Base-by-base conservation (phyloP, 768 basidiomycete species). In the Russula sp. region DNA sequence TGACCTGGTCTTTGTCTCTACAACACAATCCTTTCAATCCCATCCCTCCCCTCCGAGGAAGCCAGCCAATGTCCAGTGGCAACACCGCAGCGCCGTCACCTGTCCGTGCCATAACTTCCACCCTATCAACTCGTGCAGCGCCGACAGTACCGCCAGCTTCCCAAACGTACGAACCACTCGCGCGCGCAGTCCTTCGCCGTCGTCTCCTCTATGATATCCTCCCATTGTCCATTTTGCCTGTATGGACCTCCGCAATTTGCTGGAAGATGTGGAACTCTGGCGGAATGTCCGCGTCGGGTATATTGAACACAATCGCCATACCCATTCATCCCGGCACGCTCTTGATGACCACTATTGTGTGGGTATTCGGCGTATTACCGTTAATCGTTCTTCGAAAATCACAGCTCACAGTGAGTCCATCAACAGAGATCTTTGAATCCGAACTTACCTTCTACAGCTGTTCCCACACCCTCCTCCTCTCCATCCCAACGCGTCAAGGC, bases 111-210 rank as follows among this genome's bases (percentile, higher is more conserved):
- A 71, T 72, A 48, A 66, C 73, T 26, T 74, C 75, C 1, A 72
- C 67, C 5, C 70, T 76, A 24, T 71, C 75, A 10, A 75, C 79
- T n/a, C 82, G 82, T 56, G 75, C 84, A 0, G 74, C 85, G 1
- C 83, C 84, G 0, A 75, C 80, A 1, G 74, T 90, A 6, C 86
- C 87, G 0, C 78, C 85, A 0, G 73, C 88, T 2, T 75, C 80
- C 6, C 80, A 84, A 67, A 74, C 78, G 1, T 91, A 85, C 71
- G 86, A 89, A 67, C 88, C 88, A 10, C 80, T 84, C 51, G 81
- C 85, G 2, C 89, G 86, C 70, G 74, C 80, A 2, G 78, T 86
- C 6, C 79, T 91, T 52, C 81, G 78, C 57, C 83, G 84, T 69
- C 83, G 88, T 46, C 81, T 89, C 8, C 75, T 81, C 26, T 77